Conservation (phyloP, 768 basidiomycete species). For the Lenzites betulinus region DNA sequence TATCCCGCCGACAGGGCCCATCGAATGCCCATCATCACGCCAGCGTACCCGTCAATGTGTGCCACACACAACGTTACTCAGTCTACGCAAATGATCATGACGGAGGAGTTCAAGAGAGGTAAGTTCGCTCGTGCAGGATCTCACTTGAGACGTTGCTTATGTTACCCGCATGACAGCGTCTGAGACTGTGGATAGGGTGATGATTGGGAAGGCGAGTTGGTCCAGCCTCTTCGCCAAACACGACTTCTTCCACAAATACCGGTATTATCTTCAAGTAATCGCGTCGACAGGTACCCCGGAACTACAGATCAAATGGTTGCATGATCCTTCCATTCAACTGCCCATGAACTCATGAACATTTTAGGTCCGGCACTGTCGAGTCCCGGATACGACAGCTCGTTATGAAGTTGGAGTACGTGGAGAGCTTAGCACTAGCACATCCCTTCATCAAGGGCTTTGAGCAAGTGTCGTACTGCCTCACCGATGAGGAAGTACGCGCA, state of each 20-base stretch:
- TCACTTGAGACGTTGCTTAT: background rate
- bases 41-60: slow-evolving; percentile 99
- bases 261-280: slow-evolving; percentile 94
- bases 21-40: slow-evolving; percentile 99
- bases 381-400: slow-evolving; percentile 94
- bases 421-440: slow-evolving; percentile 88
- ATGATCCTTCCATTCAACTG: slow-evolving; percentile 26
- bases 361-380: slow-evolving; percentile 95
- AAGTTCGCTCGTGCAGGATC: background rate
- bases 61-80: slow-evolving; percentile 97
- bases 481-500: slow-evolving; percentile 83
- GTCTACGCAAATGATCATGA: slow-evolving; percentile 95
- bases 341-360: background rate
- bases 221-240: slow-evolving; percentile 93
- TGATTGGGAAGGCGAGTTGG: slow-evolving; percentile 83
- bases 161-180: slow-evolving; percentile 56
- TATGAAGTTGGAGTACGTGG: slow-evolving; percentile 97
- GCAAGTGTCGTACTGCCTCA: slow-evolving; percentile 79
- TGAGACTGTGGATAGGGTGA: slow-evolving; percentile 91
- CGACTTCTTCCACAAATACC: slow-evolving; percentile 96
- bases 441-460: slow-evolving; percentile 96
- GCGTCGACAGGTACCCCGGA: slow-evolving; percentile 85
- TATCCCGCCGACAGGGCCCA: slow-evolving; percentile 94
- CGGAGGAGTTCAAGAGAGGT: slow-evolving; percentile 95
- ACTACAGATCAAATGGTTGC: slow-evolving; percentile 90